A percentile compares a stretch with the other conserved stretches of the same genome.
These are phyloP conservation scores for Hanseniaspora hatyaiensis DNA, from an alignment of 805 yeast species.

Conservation along the genomic window DNA sequence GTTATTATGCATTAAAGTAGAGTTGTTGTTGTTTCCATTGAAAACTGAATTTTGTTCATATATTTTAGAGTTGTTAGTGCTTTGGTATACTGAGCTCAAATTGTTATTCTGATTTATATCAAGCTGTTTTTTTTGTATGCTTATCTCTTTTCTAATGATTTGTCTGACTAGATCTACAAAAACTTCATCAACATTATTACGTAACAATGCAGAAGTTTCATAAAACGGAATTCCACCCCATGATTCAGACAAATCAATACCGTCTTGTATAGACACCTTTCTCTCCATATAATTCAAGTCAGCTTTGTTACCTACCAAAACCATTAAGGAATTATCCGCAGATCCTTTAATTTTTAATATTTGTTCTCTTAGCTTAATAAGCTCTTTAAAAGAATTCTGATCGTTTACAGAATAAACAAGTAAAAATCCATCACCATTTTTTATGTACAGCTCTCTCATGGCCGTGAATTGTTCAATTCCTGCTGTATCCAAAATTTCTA, in stretches of 20 bases:
- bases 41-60: not conserved
- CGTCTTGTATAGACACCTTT: constrained; percentile 67
- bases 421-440: constrained; percentile 81
- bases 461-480: constrained; percentile 94
- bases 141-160: constrained; percentile 39
- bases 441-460: constrained; percentile 80
- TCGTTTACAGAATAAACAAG: constrained; percentile 78
- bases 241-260: constrained; percentile 65
- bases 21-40: not conserved
- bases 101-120: not conserved
- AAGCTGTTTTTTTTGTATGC: constrained; percentile 15
- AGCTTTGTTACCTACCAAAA: constrained; percentile 81
- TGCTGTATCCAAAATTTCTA: constrained; percentile 85
- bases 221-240: constrained; percentile 89
- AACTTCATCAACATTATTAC: constrained; percentile 81
- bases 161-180: constrained; percentile 82
- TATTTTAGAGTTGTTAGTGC: not conserved
- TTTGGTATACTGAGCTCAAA: not conserved
- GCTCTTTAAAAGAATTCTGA: constrained; percentile 61
- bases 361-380: constrained; percentile 69
- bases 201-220: constrained; percentile 85
- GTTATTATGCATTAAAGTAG: not conserved
- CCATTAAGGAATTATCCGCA: constrained; percentile 64
- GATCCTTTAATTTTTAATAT: constrained; percentile 73
- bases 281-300: constrained; percentile 61